Percentiles rank a stretch among this genome's conserved stretches.
Evolutionary conservation across 768 basidiomycete species (phyloP).

Genomic region (Tubosaeta sp.): DNA sequence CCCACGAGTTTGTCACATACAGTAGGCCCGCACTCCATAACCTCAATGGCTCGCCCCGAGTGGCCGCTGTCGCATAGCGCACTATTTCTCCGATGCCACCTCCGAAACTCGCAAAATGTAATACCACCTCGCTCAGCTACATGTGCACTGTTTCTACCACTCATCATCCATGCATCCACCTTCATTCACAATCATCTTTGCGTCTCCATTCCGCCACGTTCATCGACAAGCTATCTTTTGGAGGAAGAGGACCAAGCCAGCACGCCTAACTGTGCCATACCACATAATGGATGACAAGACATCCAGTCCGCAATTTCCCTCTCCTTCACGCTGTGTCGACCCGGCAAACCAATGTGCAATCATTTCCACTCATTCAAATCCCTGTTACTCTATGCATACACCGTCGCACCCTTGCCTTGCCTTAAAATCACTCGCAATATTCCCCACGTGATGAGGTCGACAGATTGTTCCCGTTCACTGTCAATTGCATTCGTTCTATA

Average conservation of each 20-base stretch:
- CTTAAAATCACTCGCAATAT: constrained; percentile 42
- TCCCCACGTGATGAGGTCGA: constrained; percentile 50
- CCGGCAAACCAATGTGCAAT: constrained; percentile 29
- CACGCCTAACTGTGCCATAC: constrained; percentile 19
- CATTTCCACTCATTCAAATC: constrained; percentile 39
- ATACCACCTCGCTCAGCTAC: constrained; percentile 55
- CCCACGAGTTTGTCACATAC: constrained; percentile 77
- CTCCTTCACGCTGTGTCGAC: constrained; percentile 15
- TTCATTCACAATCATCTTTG: constrained; percentile 54
- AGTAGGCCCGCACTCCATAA: constrained; percentile 76
- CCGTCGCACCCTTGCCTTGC: constrained; percentile 43
- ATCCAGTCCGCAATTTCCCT: constrained; percentile 9
- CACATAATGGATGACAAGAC: constrained; percentile 12
- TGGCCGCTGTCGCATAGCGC: constrained; percentile 54
- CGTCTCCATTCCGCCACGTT: constrained; percentile 41
- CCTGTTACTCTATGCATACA: constrained; percentile 56
- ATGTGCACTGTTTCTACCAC: constrained; percentile 61
- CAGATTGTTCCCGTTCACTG: constrained; percentile 43
- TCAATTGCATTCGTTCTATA: constrained; percentile 58
- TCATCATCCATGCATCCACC: constrained; percentile 63
- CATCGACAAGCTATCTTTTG: constrained; percentile 46
- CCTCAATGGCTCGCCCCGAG: constrained; percentile 60
- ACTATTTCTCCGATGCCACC: constrained; percentile 40
- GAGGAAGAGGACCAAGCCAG: constrained; percentile 14
- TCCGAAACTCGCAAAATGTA: constrained; percentile 75